These are phyloP conservation scores for Penicillium chermesinum DNA, from an alignment of 495 filamentous ascomycete species.

Conservation along the genomic window DNA sequence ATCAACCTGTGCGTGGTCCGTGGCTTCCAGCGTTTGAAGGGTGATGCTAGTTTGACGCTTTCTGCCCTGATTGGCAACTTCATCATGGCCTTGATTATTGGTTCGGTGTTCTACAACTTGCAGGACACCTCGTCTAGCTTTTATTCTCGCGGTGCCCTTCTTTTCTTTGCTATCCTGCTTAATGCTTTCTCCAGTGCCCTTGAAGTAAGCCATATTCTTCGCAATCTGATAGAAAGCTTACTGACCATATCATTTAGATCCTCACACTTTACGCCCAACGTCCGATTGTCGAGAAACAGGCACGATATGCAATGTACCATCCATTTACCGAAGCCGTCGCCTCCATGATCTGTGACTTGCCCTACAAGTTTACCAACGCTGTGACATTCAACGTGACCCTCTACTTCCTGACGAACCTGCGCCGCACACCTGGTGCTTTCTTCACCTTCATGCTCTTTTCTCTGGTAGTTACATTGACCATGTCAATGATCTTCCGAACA, in stretches of 20 bases:
- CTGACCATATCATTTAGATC: slow-evolving; percentile 39
- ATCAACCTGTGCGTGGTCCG: slow-evolving; percentile 47
- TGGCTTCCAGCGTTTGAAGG: slow-evolving; percentile 56
- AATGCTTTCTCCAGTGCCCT: slow-evolving; percentile 83
- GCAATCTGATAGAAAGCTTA: background rate
- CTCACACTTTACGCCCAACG: slow-evolving; percentile 57
- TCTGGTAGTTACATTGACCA: slow-evolving; percentile 52
- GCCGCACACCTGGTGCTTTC: slow-evolving; percentile 46
- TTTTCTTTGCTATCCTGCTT: slow-evolving; percentile 90
- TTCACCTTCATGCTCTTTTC: slow-evolving; percentile 58
- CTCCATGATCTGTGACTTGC: slow-evolving; percentile 58
- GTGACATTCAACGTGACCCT: slow-evolving; percentile 53
- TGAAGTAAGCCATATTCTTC: slow-evolving; percentile 47
- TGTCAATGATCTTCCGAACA: slow-evolving; percentile 54
- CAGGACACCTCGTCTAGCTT: slow-evolving; percentile 61
- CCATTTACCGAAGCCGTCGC: slow-evolving; percentile 60
- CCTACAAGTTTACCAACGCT: slow-evolving; percentile 48
- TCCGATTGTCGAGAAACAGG: slow-evolving; percentile 65
- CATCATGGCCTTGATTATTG: slow-evolving; percentile 78
- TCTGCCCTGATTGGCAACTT: slow-evolving; percentile 74
- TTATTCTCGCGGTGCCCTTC: slow-evolving; percentile 74
- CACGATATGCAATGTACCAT: slow-evolving; percentile 62
- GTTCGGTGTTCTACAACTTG: slow-evolving; percentile 83
- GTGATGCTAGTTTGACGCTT: slow-evolving; percentile 72
- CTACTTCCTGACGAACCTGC: slow-evolving; percentile 58